Evolutionary conservation across 208 protist genomes (phyloP).

Genomic region (Crithidia bombi): DNA sequence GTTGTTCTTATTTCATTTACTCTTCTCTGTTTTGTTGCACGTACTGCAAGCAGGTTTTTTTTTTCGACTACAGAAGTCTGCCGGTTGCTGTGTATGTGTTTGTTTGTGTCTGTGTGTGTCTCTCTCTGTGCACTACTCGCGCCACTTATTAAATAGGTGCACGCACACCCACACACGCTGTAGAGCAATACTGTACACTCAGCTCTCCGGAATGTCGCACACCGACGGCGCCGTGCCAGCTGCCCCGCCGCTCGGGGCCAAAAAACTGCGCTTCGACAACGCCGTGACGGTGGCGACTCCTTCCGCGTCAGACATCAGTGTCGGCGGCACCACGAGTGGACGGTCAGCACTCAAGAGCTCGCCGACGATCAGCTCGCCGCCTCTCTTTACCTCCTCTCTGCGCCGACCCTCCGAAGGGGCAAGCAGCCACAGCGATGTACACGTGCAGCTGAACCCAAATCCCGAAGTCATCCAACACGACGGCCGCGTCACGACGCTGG

Average conservation of each 20-base stretch:
- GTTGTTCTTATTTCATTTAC: too few species aligned
- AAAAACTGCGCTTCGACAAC: constrained; percentile 39
- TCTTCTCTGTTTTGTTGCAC: too few species aligned
- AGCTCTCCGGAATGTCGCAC: constrained; percentile 22
- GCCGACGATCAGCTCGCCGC: not conserved
- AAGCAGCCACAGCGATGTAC: constrained; percentile 32
- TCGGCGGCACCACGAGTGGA: constrained; percentile 1
- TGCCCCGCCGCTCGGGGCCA: constrained; percentile 1
- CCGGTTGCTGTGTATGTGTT: too few species aligned
- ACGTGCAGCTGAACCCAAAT: constrained; percentile 43
- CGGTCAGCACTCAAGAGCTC: constrained; percentile 26
- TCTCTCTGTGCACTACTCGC: too few species aligned
- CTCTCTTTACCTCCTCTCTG: constrained; percentile 24
- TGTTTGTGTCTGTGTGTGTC: too few species aligned
- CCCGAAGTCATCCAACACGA: constrained; percentile 40
- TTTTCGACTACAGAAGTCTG: too few species aligned
- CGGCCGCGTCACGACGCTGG: constrained; percentile 30
- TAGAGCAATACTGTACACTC: too few species aligned
- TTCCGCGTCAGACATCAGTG: not conserved
- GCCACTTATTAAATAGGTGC: too few species aligned
- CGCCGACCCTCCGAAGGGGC: constrained; percentile 25
- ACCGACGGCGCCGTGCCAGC: not conserved
- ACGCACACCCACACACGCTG: not conserved
- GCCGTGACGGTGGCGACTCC: not conserved
- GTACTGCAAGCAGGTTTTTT: too few species aligned